phyloP scores from a whole-genome alignment of 495 filamentous ascomycete genomes.

The Annulohypoxylon moriforme region DNA sequence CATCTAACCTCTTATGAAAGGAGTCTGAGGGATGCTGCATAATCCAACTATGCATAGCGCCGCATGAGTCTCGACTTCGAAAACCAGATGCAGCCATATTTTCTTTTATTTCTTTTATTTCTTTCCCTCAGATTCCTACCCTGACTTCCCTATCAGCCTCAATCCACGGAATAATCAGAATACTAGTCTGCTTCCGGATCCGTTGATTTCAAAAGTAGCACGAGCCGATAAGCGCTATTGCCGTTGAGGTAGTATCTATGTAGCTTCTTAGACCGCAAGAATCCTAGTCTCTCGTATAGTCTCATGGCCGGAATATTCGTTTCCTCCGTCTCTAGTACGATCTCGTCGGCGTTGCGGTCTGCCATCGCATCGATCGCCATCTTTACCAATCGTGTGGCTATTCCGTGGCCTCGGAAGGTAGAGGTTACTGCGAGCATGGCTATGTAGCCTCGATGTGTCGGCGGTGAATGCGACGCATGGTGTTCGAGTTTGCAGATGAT shows the following conservation, averaged over 20 bases:
- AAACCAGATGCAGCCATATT: background rate
- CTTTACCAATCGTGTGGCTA: slow-evolving; percentile 88
- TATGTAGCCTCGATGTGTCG: slow-evolving; percentile 92
- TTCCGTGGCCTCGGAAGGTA: slow-evolving; percentile 82
- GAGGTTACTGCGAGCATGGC: slow-evolving; percentile 94
- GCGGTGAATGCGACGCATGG: slow-evolving; percentile 74
- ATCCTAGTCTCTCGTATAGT: slow-evolving; percentile 93
- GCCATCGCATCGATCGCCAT: slow-evolving; percentile 95
- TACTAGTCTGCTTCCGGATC: slow-evolving; percentile 46
- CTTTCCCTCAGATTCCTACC: background rate
- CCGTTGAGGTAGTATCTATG: slow-evolving; percentile 98
- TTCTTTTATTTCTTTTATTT: too few relatives aligned
- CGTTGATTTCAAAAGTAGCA: slow-evolving; percentile 79
- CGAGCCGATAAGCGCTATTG: slow-evolving; percentile 89
- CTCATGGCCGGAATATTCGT: slow-evolving; percentile 92
- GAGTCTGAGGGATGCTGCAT: background rate
- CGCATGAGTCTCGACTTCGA: background rate
- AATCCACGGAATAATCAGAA: slow-evolving; percentile 40
- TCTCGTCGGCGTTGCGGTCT: slow-evolving; percentile 85
- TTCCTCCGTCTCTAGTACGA: slow-evolving; percentile 96
- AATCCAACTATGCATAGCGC: background rate
- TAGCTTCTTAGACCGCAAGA: slow-evolving; percentile 89
- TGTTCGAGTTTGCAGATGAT: slow-evolving; percentile 96
- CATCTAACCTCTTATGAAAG: background rate
- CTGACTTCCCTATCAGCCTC: background rate